Conservation (phyloP, 164 flowering plant genomes). For the Buxus sempervirens region DNA sequence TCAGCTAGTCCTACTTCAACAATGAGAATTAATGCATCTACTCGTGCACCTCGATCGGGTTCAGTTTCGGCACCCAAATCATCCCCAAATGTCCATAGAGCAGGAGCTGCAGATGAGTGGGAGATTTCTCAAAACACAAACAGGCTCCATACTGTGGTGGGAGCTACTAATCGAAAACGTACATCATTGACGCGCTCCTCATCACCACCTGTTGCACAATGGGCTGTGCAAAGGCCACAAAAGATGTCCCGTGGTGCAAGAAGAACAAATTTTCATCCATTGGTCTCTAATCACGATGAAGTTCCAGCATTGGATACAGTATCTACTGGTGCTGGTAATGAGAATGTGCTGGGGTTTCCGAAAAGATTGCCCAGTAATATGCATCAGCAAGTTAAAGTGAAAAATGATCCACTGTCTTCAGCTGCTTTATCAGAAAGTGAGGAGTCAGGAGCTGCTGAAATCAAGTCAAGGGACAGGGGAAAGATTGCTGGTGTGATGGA, state of each 20-base stretch:
- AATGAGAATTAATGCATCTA: conserved; percentile 48
- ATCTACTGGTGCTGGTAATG: conserved; percentile 48
- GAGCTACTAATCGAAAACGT: conserved; percentile 63
- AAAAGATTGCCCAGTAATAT: conserved; percentile 40
- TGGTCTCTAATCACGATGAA: conserved; percentile 58
- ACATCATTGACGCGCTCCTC: conserved; percentile 57
- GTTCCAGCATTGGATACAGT: conserved; percentile 38
- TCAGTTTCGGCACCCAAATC: conserved; percentile 48
- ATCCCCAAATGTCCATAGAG: conserved; percentile 47
- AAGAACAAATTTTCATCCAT: conserved; percentile 62
- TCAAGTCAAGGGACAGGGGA: conserved; percentile 51
- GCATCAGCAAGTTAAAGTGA: conserved; percentile 61
- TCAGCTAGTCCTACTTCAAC: conserved; percentile 60
- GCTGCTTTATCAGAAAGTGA: conserved; percentile 82
- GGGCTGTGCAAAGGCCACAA: conserved; percentile 85
- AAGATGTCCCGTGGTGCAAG: conserved; percentile 78
- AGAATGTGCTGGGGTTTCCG: conserved; percentile 38
- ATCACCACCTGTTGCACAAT: conserved; percentile 77
- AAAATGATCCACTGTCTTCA: conserved; percentile 52
- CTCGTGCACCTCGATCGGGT: conserved; percentile 71
- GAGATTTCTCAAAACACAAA: conserved; percentile 55
- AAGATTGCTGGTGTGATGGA: conserved; percentile 55
- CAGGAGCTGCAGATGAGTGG: conserved; percentile 58
- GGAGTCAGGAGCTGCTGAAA: conserved; percentile 73
- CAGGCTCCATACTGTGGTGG: conserved; percentile 49